Conservation (phyloP, 495 filamentous ascomycete genomes). For the Penicillium lagena region DNA sequence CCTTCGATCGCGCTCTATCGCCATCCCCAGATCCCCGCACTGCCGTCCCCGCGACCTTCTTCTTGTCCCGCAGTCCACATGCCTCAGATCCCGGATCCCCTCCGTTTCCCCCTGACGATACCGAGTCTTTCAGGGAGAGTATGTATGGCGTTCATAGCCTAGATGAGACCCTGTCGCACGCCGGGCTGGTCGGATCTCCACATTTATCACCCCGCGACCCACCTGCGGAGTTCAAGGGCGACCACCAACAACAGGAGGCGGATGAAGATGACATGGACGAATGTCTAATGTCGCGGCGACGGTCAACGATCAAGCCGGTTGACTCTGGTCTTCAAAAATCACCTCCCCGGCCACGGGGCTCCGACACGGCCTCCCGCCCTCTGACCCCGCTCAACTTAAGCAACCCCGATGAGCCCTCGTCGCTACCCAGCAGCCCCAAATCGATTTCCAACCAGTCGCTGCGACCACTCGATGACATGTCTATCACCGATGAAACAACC, state of each 20-base stretch:
- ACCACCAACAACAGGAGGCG: conserved; percentile 13
- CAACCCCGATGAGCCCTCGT: conserved; percentile 35
- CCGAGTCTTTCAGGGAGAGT: conserved; percentile 27
- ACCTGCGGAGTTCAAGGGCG: not conserved
- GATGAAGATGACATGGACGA: conserved; percentile 21
- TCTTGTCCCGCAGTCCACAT: conserved; percentile 31
- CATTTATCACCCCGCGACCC: conserved; percentile 3
- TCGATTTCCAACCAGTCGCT: conserved; percentile 44
- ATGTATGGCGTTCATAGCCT: conserved; percentile 62
- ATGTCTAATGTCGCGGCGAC: conserved; percentile 12
- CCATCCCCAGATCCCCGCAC: conserved; percentile 35
- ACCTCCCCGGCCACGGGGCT: conserved; percentile 13
- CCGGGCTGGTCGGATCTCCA: conserved; percentile 7
- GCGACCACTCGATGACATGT: conserved; percentile 44
- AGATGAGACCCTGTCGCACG: conserved; percentile 43
- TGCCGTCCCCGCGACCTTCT: conserved; percentile 40
- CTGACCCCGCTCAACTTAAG: conserved; percentile 39
- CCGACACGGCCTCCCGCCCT: conserved; percentile 29
- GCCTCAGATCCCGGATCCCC: conserved; percentile 21
- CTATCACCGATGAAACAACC: conserved; percentile 42
- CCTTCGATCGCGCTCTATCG: conserved; percentile 21
- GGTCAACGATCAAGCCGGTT: conserved; percentile 31
- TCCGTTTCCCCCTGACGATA: conserved; percentile 12
- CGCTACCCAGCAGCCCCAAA: conserved; percentile 48
- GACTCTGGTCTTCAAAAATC: conserved; percentile 14